A percentile compares a stretch with the other conserved stretches of the same genome.
Evolutionary conservation across 2,329 filamentous ascomycete species (phyloP).

Genomic region (Lecanoromycetidae sp.): DNA sequence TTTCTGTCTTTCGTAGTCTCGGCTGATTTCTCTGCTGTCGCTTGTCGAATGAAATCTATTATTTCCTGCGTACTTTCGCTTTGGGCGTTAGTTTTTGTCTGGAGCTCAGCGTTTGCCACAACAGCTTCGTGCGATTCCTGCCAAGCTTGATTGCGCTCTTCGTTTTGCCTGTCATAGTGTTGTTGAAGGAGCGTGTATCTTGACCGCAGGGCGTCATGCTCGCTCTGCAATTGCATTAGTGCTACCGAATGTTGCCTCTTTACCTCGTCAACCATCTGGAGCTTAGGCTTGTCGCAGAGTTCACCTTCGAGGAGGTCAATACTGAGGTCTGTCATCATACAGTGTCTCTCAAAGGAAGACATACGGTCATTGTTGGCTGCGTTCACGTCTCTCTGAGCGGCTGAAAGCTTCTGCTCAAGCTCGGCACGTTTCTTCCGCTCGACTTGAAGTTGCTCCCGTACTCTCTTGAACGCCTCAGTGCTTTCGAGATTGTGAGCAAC

Average conservation of each 20-base stretch:
- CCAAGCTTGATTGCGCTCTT: conserved; percentile 5
- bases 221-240: conserved; percentile 11
- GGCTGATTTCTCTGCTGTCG: background rate
- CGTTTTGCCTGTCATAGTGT: conserved; percentile 16
- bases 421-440: conserved; percentile 19
- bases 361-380: conserved; percentile 21
- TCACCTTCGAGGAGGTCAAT: conserved; percentile 13
- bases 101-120: background rate
- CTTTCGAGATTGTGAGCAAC: conserved; percentile 19
- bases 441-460: conserved; percentile 23
- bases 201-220: conserved; percentile 15
- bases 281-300: conserved; percentile 11
- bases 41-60: background rate
- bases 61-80: background rate
- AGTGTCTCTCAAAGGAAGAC: conserved; percentile 17
- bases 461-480: conserved; percentile 22
- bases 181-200: conserved; percentile 20
- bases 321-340: conserved; percentile 14
- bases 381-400: conserved; percentile 18
- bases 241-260: conserved; percentile 6
- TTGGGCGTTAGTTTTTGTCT: background rate
- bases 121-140: conserved; percentile 1
- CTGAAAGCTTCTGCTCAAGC: conserved; percentile 18
- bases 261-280: conserved; percentile 8
- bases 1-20: background rate